phyloP scores from a whole-genome alignment of 2,329 filamentous ascomycete genomes.

The Cadophora luteo-olivacea region DNA sequence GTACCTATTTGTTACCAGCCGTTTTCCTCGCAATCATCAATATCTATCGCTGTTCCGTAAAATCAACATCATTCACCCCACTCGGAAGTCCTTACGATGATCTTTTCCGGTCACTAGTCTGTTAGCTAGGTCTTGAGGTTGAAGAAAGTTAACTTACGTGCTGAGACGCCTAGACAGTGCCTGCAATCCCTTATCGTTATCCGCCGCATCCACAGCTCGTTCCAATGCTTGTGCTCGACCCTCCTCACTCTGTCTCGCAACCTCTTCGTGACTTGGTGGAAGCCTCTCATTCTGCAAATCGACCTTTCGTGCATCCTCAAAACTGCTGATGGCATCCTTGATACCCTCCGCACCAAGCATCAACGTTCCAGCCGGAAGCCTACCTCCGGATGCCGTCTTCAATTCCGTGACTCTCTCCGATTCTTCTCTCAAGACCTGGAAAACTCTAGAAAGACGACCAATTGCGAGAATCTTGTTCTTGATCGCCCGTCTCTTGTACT shows the following conservation, averaged over 20 bases:
- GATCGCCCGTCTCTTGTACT: conserved; percentile 94
- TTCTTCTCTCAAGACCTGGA: conserved; percentile 97
- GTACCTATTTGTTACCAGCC: neutral
- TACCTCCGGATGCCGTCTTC: conserved; percentile 93
- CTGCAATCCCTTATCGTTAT: conserved; percentile 88
- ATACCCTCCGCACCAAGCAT: conserved; percentile 99
- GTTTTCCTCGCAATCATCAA: conserved; percentile 32
- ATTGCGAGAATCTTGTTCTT: conserved; percentile 99
- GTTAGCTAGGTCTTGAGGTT: conserved; percentile 3
- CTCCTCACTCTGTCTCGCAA: conserved; percentile 80
- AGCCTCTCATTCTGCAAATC: conserved; percentile 96
- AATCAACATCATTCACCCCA: conserved; percentile 12
- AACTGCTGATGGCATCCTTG: conserved; percentile 96
- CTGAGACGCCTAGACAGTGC: conserved; percentile 89
- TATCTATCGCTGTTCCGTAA: conserved; percentile 23
- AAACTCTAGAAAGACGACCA: conserved; percentile 93
- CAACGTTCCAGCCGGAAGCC: conserved; percentile 90
- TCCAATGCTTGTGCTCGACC: conserved; percentile 84
- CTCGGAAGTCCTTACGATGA: neutral
- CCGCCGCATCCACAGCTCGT: conserved; percentile 85
- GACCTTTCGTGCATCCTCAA: conserved; percentile 96
- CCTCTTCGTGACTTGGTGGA: conserved; percentile 91
- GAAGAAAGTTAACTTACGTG: conserved; percentile 73
- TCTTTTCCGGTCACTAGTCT: conserved; percentile 19
- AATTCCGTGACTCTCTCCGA: conserved; percentile 96